Conservation (phyloP, 139 green algal species). For the Chlorella sorokiniana region DNA sequence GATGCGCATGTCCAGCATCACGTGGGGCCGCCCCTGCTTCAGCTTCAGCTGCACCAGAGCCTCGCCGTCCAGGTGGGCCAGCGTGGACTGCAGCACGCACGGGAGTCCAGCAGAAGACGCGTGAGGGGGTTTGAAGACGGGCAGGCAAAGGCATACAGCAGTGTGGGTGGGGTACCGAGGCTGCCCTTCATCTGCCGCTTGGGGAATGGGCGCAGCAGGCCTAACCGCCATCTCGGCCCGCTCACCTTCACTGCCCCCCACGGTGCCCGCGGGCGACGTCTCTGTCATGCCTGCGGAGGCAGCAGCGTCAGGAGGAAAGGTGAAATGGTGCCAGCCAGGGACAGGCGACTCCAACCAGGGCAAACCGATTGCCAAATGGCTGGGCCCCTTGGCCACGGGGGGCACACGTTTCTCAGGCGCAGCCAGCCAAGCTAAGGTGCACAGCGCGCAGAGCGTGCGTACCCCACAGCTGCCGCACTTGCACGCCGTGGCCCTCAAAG, state of each 20-base stretch:
- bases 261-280: constrained; percentile 64
- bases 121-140: too few relatives aligned
- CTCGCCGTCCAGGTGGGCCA: constrained; percentile 30
- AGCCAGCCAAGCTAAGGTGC: not conserved
- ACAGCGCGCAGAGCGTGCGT: not conserved
- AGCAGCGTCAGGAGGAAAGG: too few relatives aligned
- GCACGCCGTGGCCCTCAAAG: constrained; percentile 48
- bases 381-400: too few relatives aligned
- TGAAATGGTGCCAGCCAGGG: too few relatives aligned
- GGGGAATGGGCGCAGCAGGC: not conserved
- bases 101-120: too few relatives aligned
- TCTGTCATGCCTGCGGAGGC: constrained; percentile 85
- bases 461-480: constrained; percentile 68
- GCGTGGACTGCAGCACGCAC: constrained; percentile 14
- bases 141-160: not conserved
- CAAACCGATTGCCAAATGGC: too few relatives aligned
- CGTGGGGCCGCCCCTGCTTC: constrained; percentile 49
- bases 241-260: constrained; percentile 56
- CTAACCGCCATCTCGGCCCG: not conserved
- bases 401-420: too few relatives aligned
- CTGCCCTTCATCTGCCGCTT: not conserved
- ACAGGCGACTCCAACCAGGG: too few relatives aligned
- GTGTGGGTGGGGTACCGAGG: not conserved
- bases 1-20: constrained; percentile 70
- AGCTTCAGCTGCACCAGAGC: constrained; percentile 40